Percentiles rank a stretch among this genome's conserved stretches.
These are phyloP conservation scores for Vitis amurensis DNA, from an alignment of 164 flowering plant genomes.

Conservation along the genomic window DNA sequence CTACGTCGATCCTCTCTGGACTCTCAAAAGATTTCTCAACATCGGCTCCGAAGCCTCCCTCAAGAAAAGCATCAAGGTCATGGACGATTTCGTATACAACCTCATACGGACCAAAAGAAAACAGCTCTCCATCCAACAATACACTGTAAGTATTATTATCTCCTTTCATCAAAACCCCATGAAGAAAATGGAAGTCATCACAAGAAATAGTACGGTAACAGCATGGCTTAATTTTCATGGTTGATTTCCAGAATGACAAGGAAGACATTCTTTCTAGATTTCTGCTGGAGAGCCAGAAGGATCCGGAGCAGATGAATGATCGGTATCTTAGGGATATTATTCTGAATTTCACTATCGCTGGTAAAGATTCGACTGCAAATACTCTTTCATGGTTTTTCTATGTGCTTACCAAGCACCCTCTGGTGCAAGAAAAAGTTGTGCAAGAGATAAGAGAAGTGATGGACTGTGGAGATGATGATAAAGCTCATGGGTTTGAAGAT, in stretches of 20 bases:
- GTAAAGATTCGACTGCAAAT: constrained; percentile 57
- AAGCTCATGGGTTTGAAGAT: constrained; percentile 20
- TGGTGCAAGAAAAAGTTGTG: constrained; percentile 53
- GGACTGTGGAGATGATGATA: neutral
- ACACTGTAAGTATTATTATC: constrained; percentile 28
- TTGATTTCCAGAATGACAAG: constrained; percentile 29
- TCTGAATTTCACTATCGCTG: constrained; percentile 62
- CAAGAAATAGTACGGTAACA: too few species aligned
- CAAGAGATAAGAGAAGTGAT: constrained; percentile 43
- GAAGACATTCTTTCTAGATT: constrained; percentile 72
- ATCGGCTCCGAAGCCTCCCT: constrained; percentile 61
- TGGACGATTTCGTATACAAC: constrained; percentile 47
- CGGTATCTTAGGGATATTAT: constrained; percentile 61
- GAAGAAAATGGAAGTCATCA: too few species aligned
- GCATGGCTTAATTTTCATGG: neutral
- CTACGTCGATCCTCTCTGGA: constrained; percentile 61
- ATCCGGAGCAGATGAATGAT: constrained; percentile 52
- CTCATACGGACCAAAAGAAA: constrained; percentile 45
- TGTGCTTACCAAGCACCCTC: constrained; percentile 61
- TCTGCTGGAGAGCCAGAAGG: constrained; percentile 45
- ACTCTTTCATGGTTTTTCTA: constrained; percentile 79
- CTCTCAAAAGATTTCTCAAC: constrained; percentile 52
- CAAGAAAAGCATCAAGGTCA: constrained; percentile 41
- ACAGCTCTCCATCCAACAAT: constrained; percentile 23
- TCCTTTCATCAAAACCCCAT: too few species aligned